These are phyloP conservation scores for Debaryomyces coudertii DNA, from an alignment of 1,139 yeast genomes.

Conservation along the genomic window DNA sequence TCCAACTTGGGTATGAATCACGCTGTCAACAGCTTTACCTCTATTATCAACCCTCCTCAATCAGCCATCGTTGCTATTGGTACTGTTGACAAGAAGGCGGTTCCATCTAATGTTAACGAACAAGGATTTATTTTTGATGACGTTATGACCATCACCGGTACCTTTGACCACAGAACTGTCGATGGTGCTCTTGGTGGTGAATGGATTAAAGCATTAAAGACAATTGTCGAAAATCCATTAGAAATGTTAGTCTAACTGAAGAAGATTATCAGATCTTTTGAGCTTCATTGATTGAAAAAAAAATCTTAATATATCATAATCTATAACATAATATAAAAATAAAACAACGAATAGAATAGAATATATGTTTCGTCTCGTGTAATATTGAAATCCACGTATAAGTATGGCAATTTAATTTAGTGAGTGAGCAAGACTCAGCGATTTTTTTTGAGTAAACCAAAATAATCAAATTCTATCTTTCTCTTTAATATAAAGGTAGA, in stretches of 20 bases:
- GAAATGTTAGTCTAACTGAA: constrained; percentile 73
- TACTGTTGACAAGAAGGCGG: constrained; percentile 88
- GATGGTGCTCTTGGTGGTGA: constrained; percentile 99
- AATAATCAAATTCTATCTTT: constrained; percentile 1
- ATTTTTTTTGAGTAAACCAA: neutral
- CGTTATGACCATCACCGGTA: constrained; percentile 88
- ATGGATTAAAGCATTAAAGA: constrained; percentile 90
- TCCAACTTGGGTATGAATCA: constrained; percentile 98
- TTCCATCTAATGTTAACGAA: constrained; percentile 89
- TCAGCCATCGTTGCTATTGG: constrained; percentile 92
- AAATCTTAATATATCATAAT: constrained; percentile 2
- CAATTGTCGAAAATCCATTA: constrained; percentile 91
- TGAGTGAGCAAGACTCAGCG: too few relatives aligned
- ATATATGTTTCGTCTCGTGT: constrained; percentile 2
- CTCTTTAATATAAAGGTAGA: neutral
- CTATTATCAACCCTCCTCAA: constrained; percentile 98
- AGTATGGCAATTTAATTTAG: too few relatives aligned
- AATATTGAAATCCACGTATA: neutral
- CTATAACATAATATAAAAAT: constrained; percentile 6
- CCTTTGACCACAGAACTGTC: constrained; percentile 95
- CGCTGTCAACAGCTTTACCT: constrained; percentile 90
- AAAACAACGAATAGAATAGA: constrained; percentile 5
- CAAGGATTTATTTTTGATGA: constrained; percentile 92
- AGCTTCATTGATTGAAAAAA: neutral
- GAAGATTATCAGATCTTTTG: neutral